A percentile compares a stretch with the other conserved stretches of the same genome.
Evolutionary conservation across 192 early-diverging fungal species (phyloP).

Genomic region (Jimgerdemannia flammicorona): DNA sequence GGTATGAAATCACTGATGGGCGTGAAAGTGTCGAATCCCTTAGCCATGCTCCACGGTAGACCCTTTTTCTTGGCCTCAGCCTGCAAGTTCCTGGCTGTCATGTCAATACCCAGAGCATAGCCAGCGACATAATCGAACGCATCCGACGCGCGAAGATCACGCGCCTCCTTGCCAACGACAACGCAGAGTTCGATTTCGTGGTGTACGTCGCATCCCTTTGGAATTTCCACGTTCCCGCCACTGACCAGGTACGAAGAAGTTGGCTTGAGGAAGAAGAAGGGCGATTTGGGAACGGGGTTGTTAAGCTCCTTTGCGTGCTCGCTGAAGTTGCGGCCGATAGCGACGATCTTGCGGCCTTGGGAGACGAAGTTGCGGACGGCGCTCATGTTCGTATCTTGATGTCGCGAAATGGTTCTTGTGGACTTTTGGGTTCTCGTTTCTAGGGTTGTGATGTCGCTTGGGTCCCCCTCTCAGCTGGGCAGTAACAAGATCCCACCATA

Average conservation of each 20-base stretch:
- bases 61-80: slow-evolving; percentile 79
- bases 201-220: slow-evolving; percentile 72
- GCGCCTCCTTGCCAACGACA: slow-evolving; percentile 77
- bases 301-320: slow-evolving; percentile 94
- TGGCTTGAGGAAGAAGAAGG: slow-evolving; percentile 95
- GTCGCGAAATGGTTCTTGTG: too few relatives aligned
- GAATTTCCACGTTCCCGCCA: slow-evolving; percentile 76
- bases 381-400: slow-evolving; percentile 20
- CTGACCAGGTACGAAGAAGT: slow-evolving; percentile 71
- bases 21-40: slow-evolving; percentile 95
- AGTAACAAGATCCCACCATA: too few relatives aligned
- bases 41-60: slow-evolving; percentile 87
- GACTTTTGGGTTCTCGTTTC: too few relatives aligned
- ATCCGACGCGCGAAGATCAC: slow-evolving; percentile 61
- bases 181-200: slow-evolving; percentile 94
- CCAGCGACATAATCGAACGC: slow-evolving; percentile 67
- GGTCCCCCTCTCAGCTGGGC: too few relatives aligned
- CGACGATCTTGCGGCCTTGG: slow-evolving; percentile 85
- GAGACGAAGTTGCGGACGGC: slow-evolving; percentile 42
- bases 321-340: slow-evolving; percentile 85
- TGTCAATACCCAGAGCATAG: slow-evolving; percentile 86
- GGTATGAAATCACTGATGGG: slow-evolving; percentile 86
- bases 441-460: too few relatives aligned
- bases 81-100: slow-evolving; percentile 89
- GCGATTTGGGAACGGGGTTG: slow-evolving; percentile 83